These are phyloP conservation scores for Colletotrichum siamense DNA, from an alignment of 2,329 filamentous ascomycete species.

Conservation along the genomic window DNA sequence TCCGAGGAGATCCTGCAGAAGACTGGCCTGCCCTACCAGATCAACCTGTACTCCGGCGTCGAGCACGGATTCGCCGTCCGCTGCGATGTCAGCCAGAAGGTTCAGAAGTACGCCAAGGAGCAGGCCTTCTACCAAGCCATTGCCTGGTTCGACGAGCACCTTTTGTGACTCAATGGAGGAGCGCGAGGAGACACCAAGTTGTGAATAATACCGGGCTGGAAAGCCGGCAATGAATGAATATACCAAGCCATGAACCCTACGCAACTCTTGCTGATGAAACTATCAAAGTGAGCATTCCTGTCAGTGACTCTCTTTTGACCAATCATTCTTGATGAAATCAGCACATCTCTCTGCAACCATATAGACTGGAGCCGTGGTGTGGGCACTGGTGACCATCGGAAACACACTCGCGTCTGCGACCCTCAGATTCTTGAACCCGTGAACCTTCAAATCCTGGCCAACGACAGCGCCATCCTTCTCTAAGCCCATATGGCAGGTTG, in stretches of 20 bases:
- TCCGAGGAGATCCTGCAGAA: slow-evolving; percentile 68
- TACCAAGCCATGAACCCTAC: not conserved
- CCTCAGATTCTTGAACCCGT: slow-evolving; percentile 23
- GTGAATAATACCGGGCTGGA: not conserved
- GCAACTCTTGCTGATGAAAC: not conserved
- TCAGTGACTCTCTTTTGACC: not conserved
- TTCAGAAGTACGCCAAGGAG: slow-evolving; percentile 76
- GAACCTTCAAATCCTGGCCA: slow-evolving; percentile 17
- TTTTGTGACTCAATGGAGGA: slow-evolving; percentile 36
- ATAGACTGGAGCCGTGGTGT: slow-evolving; percentile 33
- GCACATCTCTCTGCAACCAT: slow-evolving; percentile 37
- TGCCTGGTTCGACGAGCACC: slow-evolving; percentile 74
- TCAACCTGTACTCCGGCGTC: slow-evolving; percentile 76
- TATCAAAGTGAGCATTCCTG: not conserved
- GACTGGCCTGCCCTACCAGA: slow-evolving; percentile 70
- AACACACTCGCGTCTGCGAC: slow-evolving; percentile 33
- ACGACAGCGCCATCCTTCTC: slow-evolving; percentile 17
- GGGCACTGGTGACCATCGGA: slow-evolving; percentile 30
- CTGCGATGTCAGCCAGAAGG: slow-evolving; percentile 62
- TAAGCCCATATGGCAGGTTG: slow-evolving; percentile 24
- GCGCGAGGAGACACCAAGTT: not conserved
- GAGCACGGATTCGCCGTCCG: slow-evolving; percentile 79
- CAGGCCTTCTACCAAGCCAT: slow-evolving; percentile 81
- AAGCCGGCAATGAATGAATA: not conserved
- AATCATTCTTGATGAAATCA: slow-evolving; percentile 30